Evolutionary conservation across 805 yeast species (phyloP).

Genomic region (Metschnikowia similis): DNA sequence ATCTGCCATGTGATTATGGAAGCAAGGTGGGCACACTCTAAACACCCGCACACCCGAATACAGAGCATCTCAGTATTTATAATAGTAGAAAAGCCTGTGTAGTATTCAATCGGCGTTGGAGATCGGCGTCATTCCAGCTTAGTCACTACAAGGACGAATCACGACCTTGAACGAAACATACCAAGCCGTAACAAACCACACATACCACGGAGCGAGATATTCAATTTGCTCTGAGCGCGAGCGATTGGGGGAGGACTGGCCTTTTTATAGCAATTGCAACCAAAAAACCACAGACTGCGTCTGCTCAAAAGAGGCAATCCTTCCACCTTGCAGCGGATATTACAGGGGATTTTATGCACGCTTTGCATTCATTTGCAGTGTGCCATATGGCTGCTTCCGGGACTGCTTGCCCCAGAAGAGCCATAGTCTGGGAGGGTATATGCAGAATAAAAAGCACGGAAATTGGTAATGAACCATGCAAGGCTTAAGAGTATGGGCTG

Average conservation of each 20-base stretch:
- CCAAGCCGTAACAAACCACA: too few species aligned
- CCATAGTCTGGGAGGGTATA: too few species aligned
- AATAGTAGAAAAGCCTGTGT: too few species aligned
- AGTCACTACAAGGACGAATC: too few species aligned
- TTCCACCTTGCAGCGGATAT: neutral
- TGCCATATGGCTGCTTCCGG: neutral
- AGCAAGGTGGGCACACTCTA: too few species aligned
- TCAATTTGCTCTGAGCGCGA: neutral
- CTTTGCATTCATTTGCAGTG: neutral
- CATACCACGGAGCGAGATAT: neutral
- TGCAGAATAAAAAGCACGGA: neutral
- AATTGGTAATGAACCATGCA: too few species aligned
- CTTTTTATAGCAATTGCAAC: neutral
- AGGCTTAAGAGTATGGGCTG: neutral
- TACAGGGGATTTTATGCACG: neutral
- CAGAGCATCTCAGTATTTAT: too few species aligned
- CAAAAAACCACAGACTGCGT: neutral
- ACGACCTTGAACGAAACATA: too few species aligned
- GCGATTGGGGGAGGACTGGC: neutral
- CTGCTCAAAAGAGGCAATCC: neutral
- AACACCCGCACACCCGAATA: too few species aligned
- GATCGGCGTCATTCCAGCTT: too few species aligned
- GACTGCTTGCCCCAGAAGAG: neutral
- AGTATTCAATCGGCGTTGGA: too few species aligned
- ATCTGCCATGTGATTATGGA: too few species aligned